Evolutionary conservation across 495 filamentous ascomycete genomes (phyloP), one percentile per base, ranked within the genome.

Genomic region (Halenospora varia): DNA sequence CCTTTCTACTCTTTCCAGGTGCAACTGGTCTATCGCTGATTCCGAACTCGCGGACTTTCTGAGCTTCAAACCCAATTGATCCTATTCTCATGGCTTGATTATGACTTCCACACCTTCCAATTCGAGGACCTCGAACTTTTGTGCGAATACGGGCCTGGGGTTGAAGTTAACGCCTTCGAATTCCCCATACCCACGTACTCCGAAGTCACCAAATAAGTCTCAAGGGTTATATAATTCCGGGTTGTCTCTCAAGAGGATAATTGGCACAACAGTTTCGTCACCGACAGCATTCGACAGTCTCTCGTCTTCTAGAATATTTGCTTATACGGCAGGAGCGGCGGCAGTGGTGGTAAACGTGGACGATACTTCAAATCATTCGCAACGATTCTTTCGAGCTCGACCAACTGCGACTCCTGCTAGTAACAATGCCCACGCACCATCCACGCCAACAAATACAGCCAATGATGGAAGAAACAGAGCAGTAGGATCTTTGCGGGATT

Each of bases 271-370:
- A 11, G 92, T 89, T 54, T 82, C 74, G 57, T 88, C 90, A 3
- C 86, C 89, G 17, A 92, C 89, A 70, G 92, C 86, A 51, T 96
- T 98, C 70, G 92, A 95, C 65, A 81, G 82, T 52, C 82, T 91
- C 48, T 77, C 87, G 15, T 83, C 87, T 26, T 83, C 80, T 49
- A 73, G 74, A 58, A 81, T 80, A 40, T 96, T 98, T 67, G 92
- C 89, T 23, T 90, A 92, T 69, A 92, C 90, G 59, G 94, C 94
- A 10, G 95, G 94, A 41, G 93, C 91, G 13, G 89, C 90, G n/a
- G 94, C 88, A 17, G 90, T 98, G 0, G 80, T 97, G n/a, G 88
- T 89, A 9, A 82, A 88, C 57, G 73, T 96, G 23, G 85, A 91
- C 54, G 85, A 88, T 40, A 77, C 89, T 24, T 73, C 80, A 25